Percentiles rank a stretch among this genome's conserved stretches.
Evolutionary conservation across 2,329 filamentous ascomycete species (phyloP).

Genomic region (Aspergillus aculeatus): DNA sequence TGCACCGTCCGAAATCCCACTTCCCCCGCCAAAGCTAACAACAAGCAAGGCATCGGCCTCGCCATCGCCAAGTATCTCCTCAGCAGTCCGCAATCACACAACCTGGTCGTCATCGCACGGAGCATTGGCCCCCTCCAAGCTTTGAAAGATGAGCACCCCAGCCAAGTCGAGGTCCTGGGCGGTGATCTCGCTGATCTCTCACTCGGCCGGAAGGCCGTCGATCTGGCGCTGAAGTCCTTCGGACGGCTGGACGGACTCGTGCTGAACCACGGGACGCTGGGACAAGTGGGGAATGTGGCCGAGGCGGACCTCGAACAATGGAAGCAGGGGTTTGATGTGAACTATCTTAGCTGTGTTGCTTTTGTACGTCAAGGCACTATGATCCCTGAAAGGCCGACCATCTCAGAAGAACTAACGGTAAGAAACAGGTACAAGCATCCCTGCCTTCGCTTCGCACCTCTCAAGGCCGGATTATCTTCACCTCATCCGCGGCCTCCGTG

Average conservation of each 20-base stretch:
- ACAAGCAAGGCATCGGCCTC: conserved; percentile 56
- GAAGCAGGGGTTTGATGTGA: conserved; percentile 73
- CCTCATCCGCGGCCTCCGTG: conserved; percentile 35
- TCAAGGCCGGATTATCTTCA: conserved; percentile 37
- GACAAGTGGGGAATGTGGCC: conserved; percentile 68
- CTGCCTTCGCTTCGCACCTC: conserved; percentile 32
- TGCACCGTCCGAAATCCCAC: no score
- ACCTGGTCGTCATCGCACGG: conserved; percentile 59
- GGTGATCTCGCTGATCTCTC: conserved; percentile 58
- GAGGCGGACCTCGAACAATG: conserved; percentile 71
- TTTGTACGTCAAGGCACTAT: conserved; percentile 57
- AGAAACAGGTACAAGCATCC: conserved; percentile 30
- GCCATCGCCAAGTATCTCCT: conserved; percentile 62
- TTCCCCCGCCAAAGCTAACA: no score
- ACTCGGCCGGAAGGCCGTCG: conserved; percentile 61
- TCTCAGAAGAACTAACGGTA: background rate
- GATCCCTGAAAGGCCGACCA: background rate
- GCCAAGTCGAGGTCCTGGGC: conserved; percentile 55
- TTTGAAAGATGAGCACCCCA: conserved; percentile 54
- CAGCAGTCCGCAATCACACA: conserved; percentile 48
- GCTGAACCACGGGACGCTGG: conserved; percentile 83
- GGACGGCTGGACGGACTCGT: conserved; percentile 76
- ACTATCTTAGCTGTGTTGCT: conserved; percentile 79
- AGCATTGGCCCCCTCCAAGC: conserved; percentile 53
- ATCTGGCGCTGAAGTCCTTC: conserved; percentile 65